phyloP scores from a whole-genome alignment of 768 basidiomycete species.

The Podaxis sp. region DNA sequence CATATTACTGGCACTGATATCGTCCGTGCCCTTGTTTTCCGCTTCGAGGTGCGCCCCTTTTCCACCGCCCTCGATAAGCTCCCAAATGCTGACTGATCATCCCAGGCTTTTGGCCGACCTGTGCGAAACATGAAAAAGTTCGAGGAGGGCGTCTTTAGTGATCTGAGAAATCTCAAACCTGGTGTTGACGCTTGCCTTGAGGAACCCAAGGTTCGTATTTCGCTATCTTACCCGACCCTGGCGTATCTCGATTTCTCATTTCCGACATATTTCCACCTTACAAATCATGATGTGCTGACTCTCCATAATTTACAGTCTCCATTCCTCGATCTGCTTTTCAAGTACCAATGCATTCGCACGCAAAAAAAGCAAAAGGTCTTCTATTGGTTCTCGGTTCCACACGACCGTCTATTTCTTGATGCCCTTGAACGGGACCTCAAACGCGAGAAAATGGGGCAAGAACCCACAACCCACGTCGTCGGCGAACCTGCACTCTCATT shows the following conservation, averaged over 20 bases:
- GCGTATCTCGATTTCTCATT: conserved; percentile 11
- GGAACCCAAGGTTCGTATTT: conserved; percentile 80
- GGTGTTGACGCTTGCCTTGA: conserved; percentile 90
- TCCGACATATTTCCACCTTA: no score
- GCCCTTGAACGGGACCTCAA: conserved; percentile 95
- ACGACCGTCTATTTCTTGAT: conserved; percentile 94
- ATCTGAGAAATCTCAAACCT: conserved; percentile 90
- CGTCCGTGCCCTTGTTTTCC: conserved; percentile 89
- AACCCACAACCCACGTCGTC: conserved; percentile 68
- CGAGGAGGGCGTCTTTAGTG: conserved; percentile 94
- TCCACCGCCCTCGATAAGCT: conserved; percentile 6
- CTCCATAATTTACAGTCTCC: conserved; percentile 53
- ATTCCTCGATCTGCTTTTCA: conserved; percentile 91
- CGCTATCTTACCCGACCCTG: neutral
- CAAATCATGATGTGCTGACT: no score
- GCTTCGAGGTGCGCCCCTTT: conserved; percentile 63
- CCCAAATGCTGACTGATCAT: conserved; percentile 5
- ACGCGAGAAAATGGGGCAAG: conserved; percentile 86
- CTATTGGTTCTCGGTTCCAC: conserved; percentile 97
- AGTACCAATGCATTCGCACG: conserved; percentile 94
- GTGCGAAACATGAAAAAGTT: conserved; percentile 95
- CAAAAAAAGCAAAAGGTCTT: conserved; percentile 99
- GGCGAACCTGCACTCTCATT: conserved; percentile 88
- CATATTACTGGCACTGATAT: conserved; percentile 98
- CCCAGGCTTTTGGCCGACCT: conserved; percentile 77